Conservation (phyloP, 75 land plant species). For the Pinus albicaulis region DNA sequence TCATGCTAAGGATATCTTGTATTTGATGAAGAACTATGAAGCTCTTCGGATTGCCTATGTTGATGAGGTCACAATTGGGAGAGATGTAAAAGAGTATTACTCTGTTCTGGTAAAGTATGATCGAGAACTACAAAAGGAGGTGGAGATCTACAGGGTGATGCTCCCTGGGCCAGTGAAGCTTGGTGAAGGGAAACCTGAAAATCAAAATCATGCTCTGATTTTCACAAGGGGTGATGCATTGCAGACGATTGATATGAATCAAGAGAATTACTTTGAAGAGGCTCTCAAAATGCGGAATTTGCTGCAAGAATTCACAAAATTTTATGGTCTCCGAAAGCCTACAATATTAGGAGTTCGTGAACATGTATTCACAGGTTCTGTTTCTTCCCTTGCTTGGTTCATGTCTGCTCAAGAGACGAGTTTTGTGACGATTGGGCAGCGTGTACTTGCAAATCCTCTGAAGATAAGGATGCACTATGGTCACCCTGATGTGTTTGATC, state of each 20-base stretch:
- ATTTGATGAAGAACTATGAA: conserved; percentile 77
- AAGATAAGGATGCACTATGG: conserved; percentile 97
- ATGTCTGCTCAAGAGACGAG: conserved; percentile 97
- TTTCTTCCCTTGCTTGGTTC: conserved; percentile 96
- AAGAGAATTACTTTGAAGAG: conserved; percentile 96
- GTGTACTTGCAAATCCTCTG: conserved; percentile 88
- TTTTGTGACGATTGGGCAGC: conserved; percentile 96
- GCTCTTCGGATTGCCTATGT: conserved; percentile 92
- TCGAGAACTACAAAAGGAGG: conserved; percentile 60
- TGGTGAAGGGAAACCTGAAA: conserved; percentile 98
- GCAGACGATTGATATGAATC: conserved; percentile 99
- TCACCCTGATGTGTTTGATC: conserved; percentile 96
- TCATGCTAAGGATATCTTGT: conserved; percentile 77
- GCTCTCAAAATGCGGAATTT: conserved; percentile 90
- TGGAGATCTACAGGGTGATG: conserved; percentile 78
- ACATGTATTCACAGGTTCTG: conserved; percentile 92
- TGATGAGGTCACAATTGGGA: conserved; percentile 60
- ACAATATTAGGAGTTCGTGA: conserved; percentile 91
- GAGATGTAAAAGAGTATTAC: conserved; percentile 42
- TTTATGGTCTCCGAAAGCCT: conserved; percentile 80
- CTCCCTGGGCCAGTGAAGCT: conserved; percentile 91
- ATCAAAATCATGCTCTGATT: conserved; percentile 94
- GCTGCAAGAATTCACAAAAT: conserved; percentile 66
- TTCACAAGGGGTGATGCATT: conserved; percentile 98
- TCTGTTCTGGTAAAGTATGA: conserved; percentile 94